Conservation (phyloP, 164 flowering plant species). For the Vitis rotundifolia region DNA sequence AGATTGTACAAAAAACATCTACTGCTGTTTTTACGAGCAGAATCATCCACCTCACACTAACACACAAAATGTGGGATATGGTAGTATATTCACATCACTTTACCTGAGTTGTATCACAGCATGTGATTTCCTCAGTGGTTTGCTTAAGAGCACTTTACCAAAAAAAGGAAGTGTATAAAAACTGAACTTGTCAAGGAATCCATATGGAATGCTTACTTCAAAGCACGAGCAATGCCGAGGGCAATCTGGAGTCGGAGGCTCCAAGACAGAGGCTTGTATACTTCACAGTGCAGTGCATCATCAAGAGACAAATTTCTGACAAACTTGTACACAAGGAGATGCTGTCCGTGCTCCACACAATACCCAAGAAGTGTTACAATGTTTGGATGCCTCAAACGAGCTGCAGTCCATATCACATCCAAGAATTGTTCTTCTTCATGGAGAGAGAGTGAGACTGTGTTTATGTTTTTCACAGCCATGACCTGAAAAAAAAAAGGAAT, state of each 20-base stretch:
- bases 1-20: background rate
- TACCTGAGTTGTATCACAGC: no score
- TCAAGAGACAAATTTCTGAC: slow-evolving; percentile 63
- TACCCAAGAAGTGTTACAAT: slow-evolving; percentile 71
- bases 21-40: no score
- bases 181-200: background rate
- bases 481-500: slow-evolving; percentile 31
- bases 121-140: no score
- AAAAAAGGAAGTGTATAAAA: no score
- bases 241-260: slow-evolving; percentile 65
- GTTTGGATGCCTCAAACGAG: slow-evolving; percentile 75
- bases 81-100: no score
- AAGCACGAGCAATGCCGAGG: slow-evolving; percentile 64
- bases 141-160: no score
- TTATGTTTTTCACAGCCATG: slow-evolving; percentile 66
- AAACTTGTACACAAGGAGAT: slow-evolving; percentile 72
- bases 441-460: slow-evolving; percentile 49
- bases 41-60: no score
- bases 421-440: slow-evolving; percentile 73
- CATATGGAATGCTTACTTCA: slow-evolving; percentile 57
- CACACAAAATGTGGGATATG: no score
- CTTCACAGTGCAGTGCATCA: slow-evolving; percentile 51
- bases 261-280: slow-evolving; percentile 60
- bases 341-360: slow-evolving; percentile 70
- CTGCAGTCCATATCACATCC: slow-evolving; percentile 57